Conservation (phyloP, 495 filamentous ascomycete species). For the Tricharina praecox region DNA sequence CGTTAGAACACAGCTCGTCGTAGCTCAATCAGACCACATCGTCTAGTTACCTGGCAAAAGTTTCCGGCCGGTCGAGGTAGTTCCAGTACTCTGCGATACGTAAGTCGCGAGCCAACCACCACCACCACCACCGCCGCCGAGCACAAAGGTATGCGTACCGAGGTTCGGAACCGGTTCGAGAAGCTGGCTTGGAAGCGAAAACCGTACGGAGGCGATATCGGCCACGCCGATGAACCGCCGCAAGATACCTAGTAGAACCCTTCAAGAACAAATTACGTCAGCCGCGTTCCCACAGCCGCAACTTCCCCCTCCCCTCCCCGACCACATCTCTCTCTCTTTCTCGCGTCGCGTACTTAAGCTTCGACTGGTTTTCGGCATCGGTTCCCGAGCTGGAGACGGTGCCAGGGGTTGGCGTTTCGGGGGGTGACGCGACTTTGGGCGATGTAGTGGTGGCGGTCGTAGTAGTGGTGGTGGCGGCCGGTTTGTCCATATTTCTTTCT, state of each 20-base stretch:
- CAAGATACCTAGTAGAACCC: constrained; percentile 23
- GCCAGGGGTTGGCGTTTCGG: constrained; percentile 12
- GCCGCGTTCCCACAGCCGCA: neutral
- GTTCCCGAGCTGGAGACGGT: constrained; percentile 19
- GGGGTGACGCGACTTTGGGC: neutral
- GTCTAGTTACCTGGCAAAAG: constrained; percentile 67
- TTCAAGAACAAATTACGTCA: constrained; percentile 1
- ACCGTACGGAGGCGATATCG: constrained; percentile 87
- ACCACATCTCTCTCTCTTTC: neutral
- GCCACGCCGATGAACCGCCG: constrained; percentile 72
- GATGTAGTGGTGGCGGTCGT: no score
- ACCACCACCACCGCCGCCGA: no score
- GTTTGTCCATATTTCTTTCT: no score
- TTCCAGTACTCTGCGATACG: constrained; percentile 74
- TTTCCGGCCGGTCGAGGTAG: constrained; percentile 87
- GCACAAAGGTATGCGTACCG: no score
- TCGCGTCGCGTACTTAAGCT: constrained; percentile 17
- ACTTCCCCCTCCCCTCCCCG: neutral
- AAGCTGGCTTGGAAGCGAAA: constrained; percentile 87
- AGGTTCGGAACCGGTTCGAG: constrained; percentile 90
- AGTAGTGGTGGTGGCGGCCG: no score
- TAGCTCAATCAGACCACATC: no score
- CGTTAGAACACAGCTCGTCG: no score
- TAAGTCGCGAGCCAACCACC: constrained; percentile 8
- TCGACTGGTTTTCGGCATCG: constrained; percentile 24